A percentile compares a stretch with the other conserved stretches of the same genome.
These are phyloP conservation scores for Cercis canadensis DNA, from an alignment of 306 rosid genomes.

Conservation along the genomic window DNA sequence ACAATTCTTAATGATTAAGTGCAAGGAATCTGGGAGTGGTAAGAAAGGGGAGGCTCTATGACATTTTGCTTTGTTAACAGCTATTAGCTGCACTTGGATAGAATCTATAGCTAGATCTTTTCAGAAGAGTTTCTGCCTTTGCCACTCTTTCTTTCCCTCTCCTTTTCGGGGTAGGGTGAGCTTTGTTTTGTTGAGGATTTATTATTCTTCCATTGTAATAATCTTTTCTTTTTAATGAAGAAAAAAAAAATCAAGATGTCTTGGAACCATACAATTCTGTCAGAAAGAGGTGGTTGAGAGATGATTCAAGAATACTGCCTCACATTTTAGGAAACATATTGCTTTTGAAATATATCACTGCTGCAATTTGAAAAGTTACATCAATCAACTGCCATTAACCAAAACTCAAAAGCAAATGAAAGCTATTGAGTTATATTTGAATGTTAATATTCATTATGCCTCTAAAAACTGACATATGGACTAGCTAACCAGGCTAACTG, in stretches of 20 bases:
- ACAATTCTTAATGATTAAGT: too few species aligned
- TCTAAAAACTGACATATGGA: neutral
- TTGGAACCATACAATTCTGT: neutral
- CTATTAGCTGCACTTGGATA: too few species aligned
- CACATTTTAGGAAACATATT: neutral
- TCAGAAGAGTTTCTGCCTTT: too few species aligned
- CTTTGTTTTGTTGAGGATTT: too few species aligned
- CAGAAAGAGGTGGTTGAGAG: neutral
- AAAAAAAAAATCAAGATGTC: neutral
- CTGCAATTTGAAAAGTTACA: constrained; percentile 12
- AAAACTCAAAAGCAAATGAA: neutral
- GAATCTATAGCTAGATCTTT: too few species aligned
- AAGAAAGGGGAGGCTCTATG: too few species aligned
- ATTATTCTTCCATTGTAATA: too few species aligned
- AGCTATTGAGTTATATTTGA: too few species aligned
- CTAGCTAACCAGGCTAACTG: constrained; percentile 13
- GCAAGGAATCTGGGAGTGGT: too few species aligned
- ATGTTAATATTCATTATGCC: constrained; percentile 3
- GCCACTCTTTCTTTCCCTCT: too few species aligned
- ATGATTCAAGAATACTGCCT: constrained; percentile 6
- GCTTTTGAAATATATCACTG: constrained; percentile 26
- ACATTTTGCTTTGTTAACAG: too few species aligned
- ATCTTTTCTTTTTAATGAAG: neutral
- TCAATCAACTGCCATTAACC: constrained; percentile 17
- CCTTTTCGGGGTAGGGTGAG: too few species aligned